Evolutionary conservation across 2,329 filamentous ascomycete species (phyloP), one percentile per base, ranked within the genome.

Genomic region (Hymenotorrendiella dingleyae): DNA sequence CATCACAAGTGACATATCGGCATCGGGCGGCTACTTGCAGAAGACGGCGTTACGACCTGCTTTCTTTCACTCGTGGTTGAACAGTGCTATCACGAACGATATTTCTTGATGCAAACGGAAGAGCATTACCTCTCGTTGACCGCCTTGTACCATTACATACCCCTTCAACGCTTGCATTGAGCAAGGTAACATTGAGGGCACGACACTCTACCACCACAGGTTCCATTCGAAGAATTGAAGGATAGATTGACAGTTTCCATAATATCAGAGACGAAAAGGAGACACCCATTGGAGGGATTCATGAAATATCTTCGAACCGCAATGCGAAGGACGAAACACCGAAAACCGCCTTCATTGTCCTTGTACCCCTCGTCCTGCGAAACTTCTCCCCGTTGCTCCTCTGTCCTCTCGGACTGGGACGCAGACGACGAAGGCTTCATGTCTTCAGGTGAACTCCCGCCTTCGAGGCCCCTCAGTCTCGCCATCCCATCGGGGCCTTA

Each of bases 261-360:
- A n/a, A n/a, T n/a, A n/a, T n/a, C n/a, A n/a, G n/a, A n/a, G n/a
- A n/a, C n/a, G n/a, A n/a, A n/a, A n/a, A n/a, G n/a, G n/a, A 36
- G 33, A 46, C 32, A 30, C 30, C 38, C 36, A 36, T 86, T 88
- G 26, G 43, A 84, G 80, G 84, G 57, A 70, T 77, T 51, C 74
- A 62, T 62, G 60, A 58, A 54, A 54, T 58, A 59, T 52, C 50
- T 60, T 37, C 54, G 55, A 51, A 59, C 40, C 57, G 58, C 60
- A 39, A 62, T 61, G 59, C 52, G 58, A 58, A 61, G 50, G 50
- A 52, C 56, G 45, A 62, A 58, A 57, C 50, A 49, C 35, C 54
- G 54, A 47, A 61, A 59, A 49, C 57, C 58, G 26, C 54, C 56
- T 20, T 54, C 58, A 27, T 42, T 59, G 38, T 52, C 57, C 40